phyloP scores from a whole-genome alignment of 2,329 filamentous ascomycete species.

The Neopestalotiopsis clavispora region DNA sequence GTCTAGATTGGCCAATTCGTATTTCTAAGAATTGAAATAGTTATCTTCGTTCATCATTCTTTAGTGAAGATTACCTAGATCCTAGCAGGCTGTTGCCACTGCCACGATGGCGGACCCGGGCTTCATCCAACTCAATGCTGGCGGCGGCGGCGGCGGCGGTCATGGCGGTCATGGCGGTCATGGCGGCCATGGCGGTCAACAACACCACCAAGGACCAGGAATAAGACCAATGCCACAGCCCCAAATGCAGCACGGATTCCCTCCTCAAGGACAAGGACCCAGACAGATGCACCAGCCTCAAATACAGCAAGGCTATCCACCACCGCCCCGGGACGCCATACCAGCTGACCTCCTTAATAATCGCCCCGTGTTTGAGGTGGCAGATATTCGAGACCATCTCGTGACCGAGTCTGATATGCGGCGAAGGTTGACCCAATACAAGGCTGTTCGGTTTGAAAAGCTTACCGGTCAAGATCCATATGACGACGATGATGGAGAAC shows the following conservation, averaged over 20 bases:
- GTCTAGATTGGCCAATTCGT: too few species aligned
- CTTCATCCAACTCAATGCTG: too few species aligned
- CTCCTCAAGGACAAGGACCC: not conserved
- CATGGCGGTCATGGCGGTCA: too few species aligned
- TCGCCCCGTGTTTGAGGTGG: constrained; percentile 26
- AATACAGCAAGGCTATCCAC: not conserved
- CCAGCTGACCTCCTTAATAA: constrained; percentile 8
- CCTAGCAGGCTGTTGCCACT: too few species aligned
- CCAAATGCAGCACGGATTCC: constrained; percentile 1
- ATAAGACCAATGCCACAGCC: not conserved
- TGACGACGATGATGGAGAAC: constrained; percentile 40
- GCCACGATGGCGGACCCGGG: too few species aligned
- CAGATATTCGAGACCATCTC: constrained; percentile 43
- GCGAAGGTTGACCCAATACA: constrained; percentile 44
- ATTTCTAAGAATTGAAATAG: too few species aligned
- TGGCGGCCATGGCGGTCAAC: not conserved
- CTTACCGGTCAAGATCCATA: constrained; percentile 34
- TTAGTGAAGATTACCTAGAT: too few species aligned
- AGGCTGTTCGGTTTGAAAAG: constrained; percentile 49
- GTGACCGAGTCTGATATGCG: constrained; percentile 44
- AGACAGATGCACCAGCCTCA: not conserved
- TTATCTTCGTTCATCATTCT: too few species aligned
- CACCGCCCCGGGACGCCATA: not conserved
- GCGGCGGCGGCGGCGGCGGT: too few species aligned
- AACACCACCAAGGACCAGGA: not conserved